Evolutionary conservation across 2,329 filamentous ascomycete species (phyloP).

Genomic region (Nemania serpens): DNA sequence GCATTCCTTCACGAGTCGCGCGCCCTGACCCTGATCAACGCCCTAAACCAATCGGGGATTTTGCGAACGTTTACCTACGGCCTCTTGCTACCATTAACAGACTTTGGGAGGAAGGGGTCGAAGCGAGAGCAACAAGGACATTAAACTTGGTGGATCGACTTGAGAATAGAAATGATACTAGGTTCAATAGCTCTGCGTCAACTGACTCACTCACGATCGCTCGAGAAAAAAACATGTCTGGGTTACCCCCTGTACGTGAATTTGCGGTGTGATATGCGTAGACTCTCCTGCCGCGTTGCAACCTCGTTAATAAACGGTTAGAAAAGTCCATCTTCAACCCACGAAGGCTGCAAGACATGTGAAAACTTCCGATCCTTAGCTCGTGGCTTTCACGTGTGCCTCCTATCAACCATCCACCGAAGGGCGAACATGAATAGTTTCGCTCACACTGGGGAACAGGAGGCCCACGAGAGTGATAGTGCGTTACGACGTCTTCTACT

Average conservation of each 20-base stretch:
- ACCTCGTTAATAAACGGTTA: neutral
- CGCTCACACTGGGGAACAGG: neutral
- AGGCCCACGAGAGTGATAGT: neutral
- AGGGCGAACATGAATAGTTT: neutral
- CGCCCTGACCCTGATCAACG: conserved; percentile 5
- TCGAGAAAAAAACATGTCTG: neutral
- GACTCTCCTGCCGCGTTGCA: neutral
- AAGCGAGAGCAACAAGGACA: neutral
- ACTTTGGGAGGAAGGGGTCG: conserved; percentile 10
- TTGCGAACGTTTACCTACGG: conserved; percentile 15
- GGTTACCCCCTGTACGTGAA: too few species aligned
- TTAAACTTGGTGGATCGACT: neutral
- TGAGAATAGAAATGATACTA: conserved; percentile 2
- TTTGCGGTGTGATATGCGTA: conserved; percentile 8
- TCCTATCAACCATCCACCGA: neutral
- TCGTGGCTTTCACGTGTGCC: neutral
- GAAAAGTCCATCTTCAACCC: neutral
- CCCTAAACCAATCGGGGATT: conserved; percentile 27
- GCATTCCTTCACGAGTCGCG: neutral
- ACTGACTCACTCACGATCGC: neutral
- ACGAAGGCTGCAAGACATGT: neutral
- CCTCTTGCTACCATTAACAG: too few species aligned
- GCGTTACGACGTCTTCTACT: neutral
- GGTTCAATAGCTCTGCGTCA: neutral
- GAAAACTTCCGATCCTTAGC: neutral